A percentile compares a stretch with the other conserved stretches of the same genome.
These are phyloP conservation scores for Teratosphaeria gauchensis DNA, from an alignment of 2,329 filamentous ascomycete genomes.

Conservation along the genomic window DNA sequence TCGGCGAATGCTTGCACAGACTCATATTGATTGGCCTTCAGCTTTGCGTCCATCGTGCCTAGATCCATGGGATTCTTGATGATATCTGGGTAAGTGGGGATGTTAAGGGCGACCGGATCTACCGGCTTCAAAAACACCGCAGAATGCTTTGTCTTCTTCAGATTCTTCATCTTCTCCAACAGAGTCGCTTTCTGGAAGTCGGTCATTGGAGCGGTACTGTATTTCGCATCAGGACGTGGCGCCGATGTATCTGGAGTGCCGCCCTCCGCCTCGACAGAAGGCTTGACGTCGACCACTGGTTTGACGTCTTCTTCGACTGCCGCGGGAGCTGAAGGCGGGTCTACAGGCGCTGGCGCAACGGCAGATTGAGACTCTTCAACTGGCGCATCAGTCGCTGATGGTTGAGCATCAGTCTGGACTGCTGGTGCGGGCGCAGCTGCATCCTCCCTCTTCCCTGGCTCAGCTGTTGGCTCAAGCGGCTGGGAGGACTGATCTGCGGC, in stretches of 20 bases:
- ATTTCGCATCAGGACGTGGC: conserved; percentile 13
- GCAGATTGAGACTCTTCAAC: not conserved
- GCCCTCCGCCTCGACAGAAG: conserved; percentile 12
- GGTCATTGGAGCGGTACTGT: conserved; percentile 43
- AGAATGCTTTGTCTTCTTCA: conserved; percentile 81
- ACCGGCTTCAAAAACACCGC: conserved; percentile 69
- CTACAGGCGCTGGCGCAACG: not conserved
- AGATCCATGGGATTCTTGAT: conserved; percentile 80
- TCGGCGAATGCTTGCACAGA: conserved; percentile 62
- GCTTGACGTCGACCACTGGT: conserved; percentile 3
- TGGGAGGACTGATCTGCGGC: not conserved
- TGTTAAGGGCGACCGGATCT: conserved; percentile 59
- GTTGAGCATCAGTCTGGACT: not conserved
- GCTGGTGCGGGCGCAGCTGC: not conserved
- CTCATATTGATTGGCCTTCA: conserved; percentile 61
- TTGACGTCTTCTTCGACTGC: conserved; percentile 18
- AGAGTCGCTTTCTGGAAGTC: conserved; percentile 52
- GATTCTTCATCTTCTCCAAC: conserved; percentile 56
- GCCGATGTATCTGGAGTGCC: conserved; percentile 6
- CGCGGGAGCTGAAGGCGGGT: not conserved
- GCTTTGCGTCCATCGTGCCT: conserved; percentile 66
- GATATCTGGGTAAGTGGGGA: conserved; percentile 64
- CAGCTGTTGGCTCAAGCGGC: not conserved
- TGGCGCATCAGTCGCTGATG: not conserved
- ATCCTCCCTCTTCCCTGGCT: not conserved